Percentiles rank a stretch among this genome's conserved stretches.
phyloP scores from a whole-genome alignment of 2,329 filamentous ascomycete species.

The Rhexocercosporidium sp. region DNA sequence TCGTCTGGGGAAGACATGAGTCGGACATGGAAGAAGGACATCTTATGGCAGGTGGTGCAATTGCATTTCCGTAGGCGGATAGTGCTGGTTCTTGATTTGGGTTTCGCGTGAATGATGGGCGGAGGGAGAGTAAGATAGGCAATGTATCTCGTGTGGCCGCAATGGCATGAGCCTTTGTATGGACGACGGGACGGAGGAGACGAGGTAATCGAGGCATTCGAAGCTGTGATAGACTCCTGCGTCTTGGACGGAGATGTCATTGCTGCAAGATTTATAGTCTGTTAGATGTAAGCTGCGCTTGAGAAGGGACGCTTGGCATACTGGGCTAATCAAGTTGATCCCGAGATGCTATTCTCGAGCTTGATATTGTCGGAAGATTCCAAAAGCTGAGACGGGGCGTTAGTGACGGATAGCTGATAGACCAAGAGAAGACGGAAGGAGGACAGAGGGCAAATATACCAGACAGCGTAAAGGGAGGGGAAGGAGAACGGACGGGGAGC shows the following conservation, averaged over 20 bases:
- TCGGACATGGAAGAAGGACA: conserved; percentile 52
- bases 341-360: too few species aligned
- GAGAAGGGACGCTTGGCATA: not conserved
- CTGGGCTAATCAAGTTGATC: not conserved
- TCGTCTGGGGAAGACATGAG: conserved; percentile 46
- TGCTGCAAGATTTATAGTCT: not conserved
- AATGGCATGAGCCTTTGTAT: conserved; percentile 53
- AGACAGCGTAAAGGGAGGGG: too few species aligned
- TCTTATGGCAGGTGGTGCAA: conserved; percentile 55
- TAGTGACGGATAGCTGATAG: too few species aligned
- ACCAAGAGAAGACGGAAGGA: too few species aligned
- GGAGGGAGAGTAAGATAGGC: conserved; percentile 50
- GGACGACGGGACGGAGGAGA: conserved; percentile 26
- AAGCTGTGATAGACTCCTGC: not conserved
- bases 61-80: conserved; percentile 48
- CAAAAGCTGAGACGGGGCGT: too few species aligned
- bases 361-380: too few species aligned
- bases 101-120: conserved; percentile 31
- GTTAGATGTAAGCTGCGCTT: not conserved
- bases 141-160: conserved; percentile 50
- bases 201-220: not conserved
- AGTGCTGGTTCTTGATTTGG: conserved; percentile 37
- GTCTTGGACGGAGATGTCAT: not conserved
- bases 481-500: too few species aligned
- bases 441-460: too few species aligned